Percentiles rank a stretch among this genome's conserved stretches.
Conservation (phyloP, 2,329 filamentous ascomycete species). For the Fusarium floridanum region DNA sequence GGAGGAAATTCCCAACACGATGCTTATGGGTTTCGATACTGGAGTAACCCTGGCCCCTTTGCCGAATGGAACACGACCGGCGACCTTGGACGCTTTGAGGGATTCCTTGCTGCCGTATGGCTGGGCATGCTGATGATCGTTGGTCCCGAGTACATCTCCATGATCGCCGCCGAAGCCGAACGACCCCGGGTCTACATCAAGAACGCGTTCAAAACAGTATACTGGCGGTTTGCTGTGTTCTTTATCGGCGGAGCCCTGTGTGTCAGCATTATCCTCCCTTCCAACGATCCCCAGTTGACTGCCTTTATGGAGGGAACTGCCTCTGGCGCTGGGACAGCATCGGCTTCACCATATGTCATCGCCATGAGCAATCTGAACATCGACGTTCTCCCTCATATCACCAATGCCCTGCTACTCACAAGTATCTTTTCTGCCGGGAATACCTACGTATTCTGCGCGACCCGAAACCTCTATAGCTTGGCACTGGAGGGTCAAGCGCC, state of each 20-base stretch:
- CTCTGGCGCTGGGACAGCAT: not conserved
- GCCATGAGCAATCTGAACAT: not conserved
- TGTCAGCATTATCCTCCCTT: not conserved
- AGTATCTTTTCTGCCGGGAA: not conserved
- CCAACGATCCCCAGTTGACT: not conserved
- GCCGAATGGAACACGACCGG: not conserved
- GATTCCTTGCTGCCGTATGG: not conserved
- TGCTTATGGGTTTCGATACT: constrained; percentile 60
- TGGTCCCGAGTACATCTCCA: not conserved
- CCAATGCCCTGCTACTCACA: not conserved
- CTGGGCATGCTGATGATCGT: not conserved
- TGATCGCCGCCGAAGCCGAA: not conserved
- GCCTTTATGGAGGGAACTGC: not conserved
- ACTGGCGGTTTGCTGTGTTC: not conserved
- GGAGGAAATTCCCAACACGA: constrained; percentile 77
- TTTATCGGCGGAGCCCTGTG: not conserved
- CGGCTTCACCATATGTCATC: not conserved
- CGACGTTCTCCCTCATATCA: not conserved
- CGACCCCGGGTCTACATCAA: not conserved
- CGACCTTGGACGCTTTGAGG: not conserved
- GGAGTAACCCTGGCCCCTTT: not conserved
- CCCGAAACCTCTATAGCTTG: not conserved
- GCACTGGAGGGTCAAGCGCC: not conserved
- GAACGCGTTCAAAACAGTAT: not conserved
- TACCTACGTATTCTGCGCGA: not conserved